These are phyloP conservation scores for Ramularia endophylla DNA, from an alignment of 2,329 filamentous ascomycete species.

Conservation along the genomic window DNA sequence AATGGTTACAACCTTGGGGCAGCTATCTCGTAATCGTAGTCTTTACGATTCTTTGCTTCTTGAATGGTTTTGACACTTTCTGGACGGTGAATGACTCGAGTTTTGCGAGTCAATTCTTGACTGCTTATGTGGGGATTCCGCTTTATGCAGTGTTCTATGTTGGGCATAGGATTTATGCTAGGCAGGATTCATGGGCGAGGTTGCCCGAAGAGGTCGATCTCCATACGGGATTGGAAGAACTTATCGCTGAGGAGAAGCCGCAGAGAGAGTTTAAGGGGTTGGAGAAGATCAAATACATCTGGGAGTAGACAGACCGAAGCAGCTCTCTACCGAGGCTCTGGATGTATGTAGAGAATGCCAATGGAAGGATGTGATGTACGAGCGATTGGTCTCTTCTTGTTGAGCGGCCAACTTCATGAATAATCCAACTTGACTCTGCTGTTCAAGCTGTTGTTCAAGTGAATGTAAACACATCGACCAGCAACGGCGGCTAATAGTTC, in stretches of 20 bases:
- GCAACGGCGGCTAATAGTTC: too few species aligned
- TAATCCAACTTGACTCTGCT: too few species aligned
- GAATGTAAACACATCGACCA: too few species aligned
- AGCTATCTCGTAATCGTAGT: slow-evolving; percentile 55
- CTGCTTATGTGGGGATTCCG: slow-evolving; percentile 55
- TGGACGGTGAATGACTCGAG: slow-evolving; percentile 57
- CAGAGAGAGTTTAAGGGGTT: slow-evolving; percentile 21
- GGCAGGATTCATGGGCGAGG: slow-evolving; percentile 48
- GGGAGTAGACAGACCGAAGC: slow-evolving; percentile 13
- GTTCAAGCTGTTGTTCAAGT: too few species aligned
- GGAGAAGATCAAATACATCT: slow-evolving; percentile 33
- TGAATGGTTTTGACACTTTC: slow-evolving; percentile 72
- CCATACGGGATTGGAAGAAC: slow-evolving; percentile 36
- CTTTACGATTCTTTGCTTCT: slow-evolving; percentile 58
- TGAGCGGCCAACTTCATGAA: too few species aligned
- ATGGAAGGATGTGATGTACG: too few species aligned
- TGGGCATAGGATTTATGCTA: slow-evolving; percentile 44
- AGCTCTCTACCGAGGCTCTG: too few species aligned
- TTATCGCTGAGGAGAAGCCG: slow-evolving; percentile 30
- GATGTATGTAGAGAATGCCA: too few species aligned
- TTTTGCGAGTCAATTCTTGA: slow-evolving; percentile 54
- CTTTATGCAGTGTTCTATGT: slow-evolving; percentile 54
- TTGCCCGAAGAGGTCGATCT: slow-evolving; percentile 48
- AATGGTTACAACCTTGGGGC: slow-evolving; percentile 55
- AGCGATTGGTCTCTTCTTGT: too few species aligned